phyloP scores from a whole-genome alignment of 805 yeast species.

The Sporopachydermia lactativora region DNA sequence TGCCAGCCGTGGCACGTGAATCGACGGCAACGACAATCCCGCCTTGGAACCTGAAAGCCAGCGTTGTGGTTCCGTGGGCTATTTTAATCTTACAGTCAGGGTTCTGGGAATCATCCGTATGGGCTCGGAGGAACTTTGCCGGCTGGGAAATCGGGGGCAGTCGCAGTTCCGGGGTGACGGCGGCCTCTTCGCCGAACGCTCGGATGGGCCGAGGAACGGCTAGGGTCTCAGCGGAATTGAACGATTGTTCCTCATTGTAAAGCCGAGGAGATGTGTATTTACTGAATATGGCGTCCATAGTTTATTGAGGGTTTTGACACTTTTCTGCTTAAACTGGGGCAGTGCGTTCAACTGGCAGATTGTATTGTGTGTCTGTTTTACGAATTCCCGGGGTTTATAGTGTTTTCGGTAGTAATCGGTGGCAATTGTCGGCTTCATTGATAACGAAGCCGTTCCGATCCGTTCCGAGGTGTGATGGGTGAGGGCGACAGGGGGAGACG shows the following conservation, averaged over 20 bases:
- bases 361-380: too few relatives aligned
- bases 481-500: not conserved
- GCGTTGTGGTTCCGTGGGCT: constrained; percentile 98
- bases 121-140: constrained; percentile 89
- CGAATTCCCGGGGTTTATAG: too few relatives aligned
- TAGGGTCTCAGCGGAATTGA: not conserved
- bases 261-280: not conserved
- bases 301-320: not conserved
- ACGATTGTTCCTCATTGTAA: not conserved
- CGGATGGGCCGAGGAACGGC: not conserved
- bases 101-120: constrained; percentile 86
- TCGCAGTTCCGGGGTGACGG: constrained; percentile 40
- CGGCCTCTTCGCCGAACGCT: not conserved
- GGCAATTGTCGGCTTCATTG: not conserved
- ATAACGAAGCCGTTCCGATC: too few relatives aligned
- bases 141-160: constrained; percentile 83
- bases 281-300: not conserved
- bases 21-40: constrained; percentile 96
- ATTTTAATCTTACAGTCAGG: constrained; percentile 93
- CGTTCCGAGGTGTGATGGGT: not conserved
- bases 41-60: constrained; percentile 91
- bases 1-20: constrained; percentile 95
- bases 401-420: too few relatives aligned
- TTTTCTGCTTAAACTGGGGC: too few relatives aligned
- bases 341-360: too few relatives aligned